Conservation (phyloP, 495 filamentous ascomycete genomes). For the Aspergillus sclerotioniger region DNA sequence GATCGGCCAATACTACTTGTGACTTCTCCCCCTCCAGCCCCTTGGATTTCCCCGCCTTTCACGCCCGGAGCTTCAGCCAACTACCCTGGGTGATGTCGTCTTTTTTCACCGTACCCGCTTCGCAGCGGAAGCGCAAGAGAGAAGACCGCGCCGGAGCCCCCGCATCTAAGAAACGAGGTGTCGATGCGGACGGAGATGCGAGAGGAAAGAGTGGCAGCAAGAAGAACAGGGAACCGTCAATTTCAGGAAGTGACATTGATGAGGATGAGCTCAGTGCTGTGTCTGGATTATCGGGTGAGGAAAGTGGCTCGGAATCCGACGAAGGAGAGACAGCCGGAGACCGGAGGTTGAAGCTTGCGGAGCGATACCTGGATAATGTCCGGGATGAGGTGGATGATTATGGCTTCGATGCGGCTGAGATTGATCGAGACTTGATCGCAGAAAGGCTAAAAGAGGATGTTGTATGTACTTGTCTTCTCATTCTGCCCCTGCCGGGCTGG, state of each 20-base stretch:
- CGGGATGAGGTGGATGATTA: constrained; percentile 74
- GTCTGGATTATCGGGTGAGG: constrained; percentile 42
- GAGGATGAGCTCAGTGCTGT: constrained; percentile 52
- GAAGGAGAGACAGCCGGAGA: constrained; percentile 84
- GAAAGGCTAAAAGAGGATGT: constrained; percentile 88
- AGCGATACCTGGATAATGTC: constrained; percentile 90
- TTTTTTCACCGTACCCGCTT: constrained; percentile 77
- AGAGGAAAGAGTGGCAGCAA: constrained; percentile 24
- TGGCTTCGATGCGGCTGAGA: constrained; percentile 89
- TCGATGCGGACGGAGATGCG: constrained; percentile 34
- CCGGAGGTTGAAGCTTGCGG: constrained; percentile 80
- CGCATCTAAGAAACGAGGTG: constrained; percentile 56
- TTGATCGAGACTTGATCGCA: constrained; percentile 88
- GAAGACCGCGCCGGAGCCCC: constrained; percentile 48
- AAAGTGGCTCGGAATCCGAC: constrained; percentile 51
- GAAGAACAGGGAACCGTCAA: constrained; percentile 57
- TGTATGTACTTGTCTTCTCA: constrained; percentile 37
- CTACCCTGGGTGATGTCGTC: constrained; percentile 60
- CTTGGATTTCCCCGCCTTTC: neutral
- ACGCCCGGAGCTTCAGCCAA: constrained; percentile 7
- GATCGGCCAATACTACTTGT: neutral
- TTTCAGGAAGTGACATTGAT: constrained; percentile 81
- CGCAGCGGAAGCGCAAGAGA: constrained; percentile 79
- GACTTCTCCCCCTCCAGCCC: neutral
- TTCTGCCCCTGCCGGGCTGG: neutral